Base-by-base conservation (phyloP, 2,329 filamentous ascomycete genomes). In the Drechslerella coelobrocha region DNA sequence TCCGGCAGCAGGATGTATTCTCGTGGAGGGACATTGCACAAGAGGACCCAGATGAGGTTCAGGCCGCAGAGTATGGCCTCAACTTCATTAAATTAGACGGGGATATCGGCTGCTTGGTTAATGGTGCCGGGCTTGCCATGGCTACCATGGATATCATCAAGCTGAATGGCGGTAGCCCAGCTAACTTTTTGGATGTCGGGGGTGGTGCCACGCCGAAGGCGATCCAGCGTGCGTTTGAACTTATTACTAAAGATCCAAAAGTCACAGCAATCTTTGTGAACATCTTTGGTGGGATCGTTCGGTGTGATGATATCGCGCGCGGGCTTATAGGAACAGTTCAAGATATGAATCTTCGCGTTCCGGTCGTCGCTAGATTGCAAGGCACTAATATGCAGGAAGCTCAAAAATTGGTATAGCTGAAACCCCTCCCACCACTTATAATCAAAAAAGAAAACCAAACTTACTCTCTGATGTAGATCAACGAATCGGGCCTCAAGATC, bases 101-200 rank as follows among this genome's bases (percentile, higher is more conserved):
- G 80, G 94, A 99, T 80, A 99, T 99, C 80, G 94, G 94, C 82
- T 99, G 94, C 84, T 85, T 97, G 72, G 80, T 99, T 84, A 99
- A 99, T 84, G 94, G 94, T 80, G 94, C 94, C 78, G 94, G 94
- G 83, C 89, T 99, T 75, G 94, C 94, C 82, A 99, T 99, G 94
- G 94, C 94, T 74, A 99, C 94, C 80, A 99, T 99, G 94, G 94
- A 99, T 82, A 97, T 99, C 81, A 99, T 99, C 86, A 97, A 99
- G 88, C 87, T 99, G 74, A 99, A 97, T 83, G 94, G 94, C 76
- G 94, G 94, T 74, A 84, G 87, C 78, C 94, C 94, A 73, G 94
- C 94, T 77, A 99, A 99, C 87, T 99, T 99, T 88, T 85, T 99
- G 76, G 94, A 99, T 80, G 94, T 99, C 76, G 94, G 94, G 78